Conservation (phyloP, 2,329 filamentous ascomycete genomes). For the Fusarium caatingaense region DNA sequence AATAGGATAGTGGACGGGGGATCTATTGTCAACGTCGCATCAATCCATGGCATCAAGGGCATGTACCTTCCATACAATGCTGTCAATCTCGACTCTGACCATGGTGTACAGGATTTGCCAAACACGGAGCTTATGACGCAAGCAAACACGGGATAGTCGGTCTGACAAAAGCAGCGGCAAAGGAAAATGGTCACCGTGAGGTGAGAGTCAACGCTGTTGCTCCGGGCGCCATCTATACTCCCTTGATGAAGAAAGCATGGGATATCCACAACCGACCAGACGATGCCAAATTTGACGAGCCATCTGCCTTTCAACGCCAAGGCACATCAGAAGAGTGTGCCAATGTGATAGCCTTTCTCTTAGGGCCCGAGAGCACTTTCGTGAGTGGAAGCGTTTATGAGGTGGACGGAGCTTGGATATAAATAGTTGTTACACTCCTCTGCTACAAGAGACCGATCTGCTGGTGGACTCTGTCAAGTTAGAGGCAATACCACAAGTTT, state of each 20-base stretch:
- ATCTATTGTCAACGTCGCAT: conserved; percentile 69
- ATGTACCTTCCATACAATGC: conserved; percentile 25
- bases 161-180: conserved; percentile 52
- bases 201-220: conserved; percentile 60
- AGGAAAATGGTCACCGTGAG: conserved; percentile 56
- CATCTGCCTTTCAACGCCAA: conserved; percentile 56
- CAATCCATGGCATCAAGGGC: conserved; percentile 60
- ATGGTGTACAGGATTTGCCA: conserved; percentile 47
- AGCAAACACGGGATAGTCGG: conserved; percentile 55
- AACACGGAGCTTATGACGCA: conserved; percentile 53
- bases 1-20: conserved; percentile 56
- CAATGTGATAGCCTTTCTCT: conserved; percentile 50
- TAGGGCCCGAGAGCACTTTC: conserved; percentile 52
- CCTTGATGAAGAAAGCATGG: conserved; percentile 60
- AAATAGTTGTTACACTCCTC: neutral
- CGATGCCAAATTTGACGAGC: conserved; percentile 56
- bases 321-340: conserved; percentile 57
- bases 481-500: neutral
- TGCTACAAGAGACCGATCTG: neutral
- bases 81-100: conserved; percentile 25
- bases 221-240: conserved; percentile 62
- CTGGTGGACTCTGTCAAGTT: neutral
- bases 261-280: conserved; percentile 49
- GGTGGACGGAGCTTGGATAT: conserved; percentile 59
- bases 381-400: conserved; percentile 56